Base-by-base conservation (phyloP, 2,329 filamentous ascomycete species). In the Chlorencoelia australis region DNA sequence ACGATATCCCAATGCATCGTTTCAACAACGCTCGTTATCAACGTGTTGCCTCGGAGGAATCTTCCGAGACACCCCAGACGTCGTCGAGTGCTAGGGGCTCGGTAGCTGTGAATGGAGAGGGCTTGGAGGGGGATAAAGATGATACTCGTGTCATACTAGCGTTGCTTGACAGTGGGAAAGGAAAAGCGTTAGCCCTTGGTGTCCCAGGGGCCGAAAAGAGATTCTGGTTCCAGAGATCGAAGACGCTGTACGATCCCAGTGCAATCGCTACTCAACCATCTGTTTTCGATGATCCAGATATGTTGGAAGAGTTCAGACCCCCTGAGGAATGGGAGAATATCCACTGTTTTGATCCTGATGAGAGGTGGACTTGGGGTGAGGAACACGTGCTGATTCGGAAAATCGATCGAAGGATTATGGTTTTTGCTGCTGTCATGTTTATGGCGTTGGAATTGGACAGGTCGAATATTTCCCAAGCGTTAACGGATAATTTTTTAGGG, bases 391-490 rank as follows among this genome's bases (percentile, higher is more conserved):
- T 51, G 33, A 37, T 49, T 13, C 30, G 46, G 18, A 49, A 51
- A 30, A 56, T 60, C 24, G 57, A 60, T 43, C 5, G 43, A 7
- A 49, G 50, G 8, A 57, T 61, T 29, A 52, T 57, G 51, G 24
- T 55, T 18, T 57, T 55, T 36, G 51, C 45, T 19, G 63, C 62
- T 46, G 41, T 76, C 20, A 76, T 75, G 53, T 78, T 79, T 51
- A 75, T 77, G 45, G 69, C 69, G 1, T 61, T 79, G 5, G 71
- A 79, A 44, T 59, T 78, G 22, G 73, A 79, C 51, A 62, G 75
- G 18, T 67, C 68, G 20, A 80, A 79, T 48, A 63, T 79, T 8
- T 46, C 48, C 3, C 73, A 75, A 48, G 75, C 73, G 4, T 59
- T 75, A 18, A 73, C 71, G 0, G 74, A 78, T 52, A 76, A 75